Evolutionary conservation across 2,329 filamentous ascomycete genomes (phyloP).

Genomic region (Pseudocercospora crystallina): DNA sequence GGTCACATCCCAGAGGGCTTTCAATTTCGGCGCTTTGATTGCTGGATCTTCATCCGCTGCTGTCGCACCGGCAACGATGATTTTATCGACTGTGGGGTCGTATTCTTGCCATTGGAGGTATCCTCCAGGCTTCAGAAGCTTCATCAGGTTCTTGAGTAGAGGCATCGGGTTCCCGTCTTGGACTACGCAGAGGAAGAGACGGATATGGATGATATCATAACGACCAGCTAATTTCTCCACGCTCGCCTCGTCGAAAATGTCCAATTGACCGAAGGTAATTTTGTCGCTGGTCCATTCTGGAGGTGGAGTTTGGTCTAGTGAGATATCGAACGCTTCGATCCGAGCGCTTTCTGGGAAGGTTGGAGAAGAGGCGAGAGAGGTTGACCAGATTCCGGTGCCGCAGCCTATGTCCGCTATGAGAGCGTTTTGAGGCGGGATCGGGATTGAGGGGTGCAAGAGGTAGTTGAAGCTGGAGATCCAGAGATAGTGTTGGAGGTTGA

Average conservation of each 20-base stretch:
- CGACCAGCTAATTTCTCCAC: constrained; percentile 7
- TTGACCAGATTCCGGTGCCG: constrained; percentile 24
- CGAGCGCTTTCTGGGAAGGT: not conserved
- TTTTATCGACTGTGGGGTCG: constrained; percentile 9
- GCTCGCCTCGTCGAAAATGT: constrained; percentile 17
- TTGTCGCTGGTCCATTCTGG: constrained; percentile 21
- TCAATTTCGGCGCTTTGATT: constrained; percentile 5
- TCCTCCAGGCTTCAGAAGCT: constrained; percentile 25
- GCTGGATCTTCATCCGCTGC: constrained; percentile 2
- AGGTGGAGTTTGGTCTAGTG: constrained; percentile 18
- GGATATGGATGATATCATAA: constrained; percentile 27
- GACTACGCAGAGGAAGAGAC: constrained; percentile 22
- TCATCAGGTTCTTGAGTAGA: constrained; percentile 20
- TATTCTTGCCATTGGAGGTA: constrained; percentile 29
- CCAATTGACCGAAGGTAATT: constrained; percentile 16
- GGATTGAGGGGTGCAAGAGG: constrained; percentile 32
- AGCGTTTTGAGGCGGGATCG: constrained; percentile 2
- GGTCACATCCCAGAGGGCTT: not conserved
- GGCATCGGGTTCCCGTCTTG: constrained; percentile 22
- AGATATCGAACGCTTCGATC: constrained; percentile 29
- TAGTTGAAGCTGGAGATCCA: constrained; percentile 31
- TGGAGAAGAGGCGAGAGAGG: constrained; percentile 2
- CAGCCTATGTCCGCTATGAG: constrained; percentile 22
- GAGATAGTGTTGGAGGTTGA: constrained; percentile 35
- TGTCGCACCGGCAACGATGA: constrained; percentile 4